Conservation (phyloP, 2,329 filamentous ascomycete species). For the Sordariomycetes sp. region DNA sequence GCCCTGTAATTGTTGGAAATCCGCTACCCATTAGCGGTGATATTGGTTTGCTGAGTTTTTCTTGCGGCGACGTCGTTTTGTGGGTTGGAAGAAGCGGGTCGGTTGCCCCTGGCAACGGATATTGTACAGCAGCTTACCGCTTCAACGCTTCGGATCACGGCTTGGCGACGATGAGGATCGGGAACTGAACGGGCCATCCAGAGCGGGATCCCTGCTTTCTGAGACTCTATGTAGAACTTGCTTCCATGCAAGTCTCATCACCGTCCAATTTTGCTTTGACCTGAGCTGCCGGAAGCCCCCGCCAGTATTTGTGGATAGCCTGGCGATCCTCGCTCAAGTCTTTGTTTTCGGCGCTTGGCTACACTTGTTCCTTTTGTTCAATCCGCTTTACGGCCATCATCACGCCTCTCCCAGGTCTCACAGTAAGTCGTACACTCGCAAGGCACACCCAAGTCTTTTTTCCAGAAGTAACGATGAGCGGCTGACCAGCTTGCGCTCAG, state of each 20-base stretch:
- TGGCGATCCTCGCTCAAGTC: background rate
- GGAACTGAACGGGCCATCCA: background rate
- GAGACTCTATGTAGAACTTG: background rate
- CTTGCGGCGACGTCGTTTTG: background rate
- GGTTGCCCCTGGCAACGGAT: background rate
- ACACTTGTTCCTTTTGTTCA: background rate
- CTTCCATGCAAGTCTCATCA: background rate
- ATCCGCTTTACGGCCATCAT: background rate
- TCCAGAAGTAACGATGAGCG: background rate
- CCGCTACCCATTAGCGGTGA: background rate
- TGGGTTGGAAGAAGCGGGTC: background rate
- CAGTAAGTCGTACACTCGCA: background rate
- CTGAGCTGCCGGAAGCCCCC: background rate
- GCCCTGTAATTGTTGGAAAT: background rate
- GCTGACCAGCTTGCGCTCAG: background rate
- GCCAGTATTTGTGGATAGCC: background rate
- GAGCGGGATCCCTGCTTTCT: background rate
- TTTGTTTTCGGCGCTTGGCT: background rate
- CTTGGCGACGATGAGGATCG: background rate
- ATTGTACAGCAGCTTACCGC: background rate
- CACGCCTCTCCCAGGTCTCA: background rate
- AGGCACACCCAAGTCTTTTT: background rate
- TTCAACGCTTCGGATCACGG: background rate
- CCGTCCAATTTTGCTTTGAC: background rate
- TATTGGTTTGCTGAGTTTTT: background rate